Evolutionary conservation across 2,329 filamentous ascomycete species (phyloP).

Genomic region (Nectriaceae sp.): DNA sequence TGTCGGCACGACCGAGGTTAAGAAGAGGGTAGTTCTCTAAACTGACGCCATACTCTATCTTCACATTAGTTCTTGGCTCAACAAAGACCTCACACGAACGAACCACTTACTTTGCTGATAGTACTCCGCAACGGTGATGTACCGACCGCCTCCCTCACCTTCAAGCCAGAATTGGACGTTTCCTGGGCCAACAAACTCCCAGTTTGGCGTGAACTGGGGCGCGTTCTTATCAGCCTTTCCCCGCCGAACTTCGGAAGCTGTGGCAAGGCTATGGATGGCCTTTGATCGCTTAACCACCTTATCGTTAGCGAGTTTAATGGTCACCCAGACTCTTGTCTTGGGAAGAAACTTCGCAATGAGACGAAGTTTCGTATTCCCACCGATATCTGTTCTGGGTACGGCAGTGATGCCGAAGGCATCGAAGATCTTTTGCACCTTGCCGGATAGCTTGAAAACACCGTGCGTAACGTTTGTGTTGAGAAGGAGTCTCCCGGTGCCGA

Average conservation of each 20-base stretch:
- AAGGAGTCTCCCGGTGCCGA: constrained; percentile 54
- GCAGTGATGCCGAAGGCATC: constrained; percentile 20
- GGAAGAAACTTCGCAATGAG: constrained; percentile 39
- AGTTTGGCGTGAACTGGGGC: constrained; percentile 23
- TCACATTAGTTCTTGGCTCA: constrained; percentile 3
- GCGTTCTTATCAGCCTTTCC: constrained; percentile 15
- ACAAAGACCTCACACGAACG: neutral
- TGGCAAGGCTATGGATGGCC: constrained; percentile 32
- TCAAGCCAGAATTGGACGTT: constrained; percentile 35
- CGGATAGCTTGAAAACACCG: constrained; percentile 49
- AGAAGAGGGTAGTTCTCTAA: constrained; percentile 57
- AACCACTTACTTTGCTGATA: constrained; percentile 43
- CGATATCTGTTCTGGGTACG: constrained; percentile 5
- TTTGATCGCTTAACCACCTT: constrained; percentile 33
- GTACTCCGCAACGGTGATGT: constrained; percentile 45
- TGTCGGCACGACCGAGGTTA: constrained; percentile 61
- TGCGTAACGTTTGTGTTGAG: constrained; percentile 59
- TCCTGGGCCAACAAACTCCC: constrained; percentile 35
- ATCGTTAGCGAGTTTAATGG: constrained; percentile 33
- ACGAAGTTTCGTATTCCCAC: constrained; percentile 20
- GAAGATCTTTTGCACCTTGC: constrained; percentile 39
- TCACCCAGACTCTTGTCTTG: constrained; percentile 39
- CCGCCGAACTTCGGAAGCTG: constrained; percentile 20
- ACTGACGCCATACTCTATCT: constrained; percentile 37
- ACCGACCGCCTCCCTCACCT: constrained; percentile 27